phyloP scores from a whole-genome alignment of 2,329 filamentous ascomycete species.

The Sporothrix globosa region DNA sequence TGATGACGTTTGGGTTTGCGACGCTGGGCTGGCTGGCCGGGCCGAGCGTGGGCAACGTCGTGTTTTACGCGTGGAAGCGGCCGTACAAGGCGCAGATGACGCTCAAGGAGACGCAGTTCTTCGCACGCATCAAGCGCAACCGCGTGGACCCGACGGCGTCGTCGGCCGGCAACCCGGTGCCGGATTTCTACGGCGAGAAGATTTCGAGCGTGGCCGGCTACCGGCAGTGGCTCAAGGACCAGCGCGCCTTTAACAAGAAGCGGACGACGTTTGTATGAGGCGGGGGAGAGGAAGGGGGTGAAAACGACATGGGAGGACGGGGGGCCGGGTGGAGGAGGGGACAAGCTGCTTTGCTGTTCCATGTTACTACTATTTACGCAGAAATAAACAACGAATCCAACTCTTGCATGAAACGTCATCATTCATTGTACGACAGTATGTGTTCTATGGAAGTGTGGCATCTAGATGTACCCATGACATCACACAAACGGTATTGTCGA shows the following conservation, averaged over 20 bases:
- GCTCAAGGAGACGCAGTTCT: constrained; percentile 90
- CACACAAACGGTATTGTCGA: constrained; percentile 57
- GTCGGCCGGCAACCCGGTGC: constrained; percentile 88
- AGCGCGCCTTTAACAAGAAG: constrained; percentile 95
- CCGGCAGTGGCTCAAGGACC: constrained; percentile 94
- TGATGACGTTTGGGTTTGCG: constrained; percentile 75
- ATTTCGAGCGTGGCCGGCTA: constrained; percentile 92
- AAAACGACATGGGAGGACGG: not conserved
- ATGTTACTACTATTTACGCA: constrained; percentile 5
- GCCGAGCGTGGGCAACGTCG: constrained; percentile 75
- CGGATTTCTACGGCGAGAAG: constrained; percentile 98
- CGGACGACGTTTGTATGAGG: constrained; percentile 63
- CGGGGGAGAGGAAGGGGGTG: not conserved
- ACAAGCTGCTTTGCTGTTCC: not conserved
- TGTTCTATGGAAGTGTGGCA: not conserved
- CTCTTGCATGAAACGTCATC: constrained; percentile 5
- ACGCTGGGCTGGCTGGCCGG: constrained; percentile 88
- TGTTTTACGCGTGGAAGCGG: constrained; percentile 78
- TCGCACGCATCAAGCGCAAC: constrained; percentile 85
- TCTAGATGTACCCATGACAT: constrained; percentile 13
- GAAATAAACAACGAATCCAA: constrained; percentile 12
- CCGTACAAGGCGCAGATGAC: constrained; percentile 73
- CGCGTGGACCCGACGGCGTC: constrained; percentile 88
- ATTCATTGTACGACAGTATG: not conserved
- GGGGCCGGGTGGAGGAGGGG: not conserved